Conservation (phyloP, 345 rosid species). For the Hypericum perforatum region DNA sequence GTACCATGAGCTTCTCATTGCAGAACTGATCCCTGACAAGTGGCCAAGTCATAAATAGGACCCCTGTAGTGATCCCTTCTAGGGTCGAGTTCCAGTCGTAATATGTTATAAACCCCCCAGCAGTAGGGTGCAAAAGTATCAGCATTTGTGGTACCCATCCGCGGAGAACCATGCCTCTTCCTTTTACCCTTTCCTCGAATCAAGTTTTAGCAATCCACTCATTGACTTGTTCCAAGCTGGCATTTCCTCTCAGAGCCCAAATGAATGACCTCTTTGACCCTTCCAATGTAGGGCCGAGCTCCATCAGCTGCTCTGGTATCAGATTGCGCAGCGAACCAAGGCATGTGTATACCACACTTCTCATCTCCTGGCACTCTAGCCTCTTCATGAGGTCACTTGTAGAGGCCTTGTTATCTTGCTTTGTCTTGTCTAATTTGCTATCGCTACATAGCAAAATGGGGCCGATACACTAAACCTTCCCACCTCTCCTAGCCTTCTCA, state of each 20-base stretch:
- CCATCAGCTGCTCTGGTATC: background rate
- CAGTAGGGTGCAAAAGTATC: background rate
- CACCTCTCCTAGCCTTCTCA: background rate
- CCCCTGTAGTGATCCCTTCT: background rate
- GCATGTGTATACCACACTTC: background rate
- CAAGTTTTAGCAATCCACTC: background rate
- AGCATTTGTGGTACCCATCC: background rate
- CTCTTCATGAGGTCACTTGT: background rate
- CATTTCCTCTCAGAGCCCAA: background rate
- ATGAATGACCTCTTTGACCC: background rate
- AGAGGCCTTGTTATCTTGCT: background rate
- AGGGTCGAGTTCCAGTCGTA: background rate
- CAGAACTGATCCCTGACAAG: background rate
- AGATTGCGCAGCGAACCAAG: background rate
- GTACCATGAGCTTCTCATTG: background rate
- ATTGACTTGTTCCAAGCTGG: background rate
- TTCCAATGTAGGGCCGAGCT: background rate
- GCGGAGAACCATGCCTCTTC: background rate
- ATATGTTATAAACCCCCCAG: background rate
- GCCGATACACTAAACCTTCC: constrained; percentile 1
- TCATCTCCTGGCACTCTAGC: background rate
- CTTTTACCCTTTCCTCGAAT: background rate
- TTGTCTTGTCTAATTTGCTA: background rate
- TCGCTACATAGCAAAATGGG: background rate
- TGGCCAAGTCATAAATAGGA: background rate